A percentile compares a stretch with the other conserved stretches of the same genome.
phyloP scores from a whole-genome alignment of 306 rosid species.

The Vigna reflexopilosa region DNA sequence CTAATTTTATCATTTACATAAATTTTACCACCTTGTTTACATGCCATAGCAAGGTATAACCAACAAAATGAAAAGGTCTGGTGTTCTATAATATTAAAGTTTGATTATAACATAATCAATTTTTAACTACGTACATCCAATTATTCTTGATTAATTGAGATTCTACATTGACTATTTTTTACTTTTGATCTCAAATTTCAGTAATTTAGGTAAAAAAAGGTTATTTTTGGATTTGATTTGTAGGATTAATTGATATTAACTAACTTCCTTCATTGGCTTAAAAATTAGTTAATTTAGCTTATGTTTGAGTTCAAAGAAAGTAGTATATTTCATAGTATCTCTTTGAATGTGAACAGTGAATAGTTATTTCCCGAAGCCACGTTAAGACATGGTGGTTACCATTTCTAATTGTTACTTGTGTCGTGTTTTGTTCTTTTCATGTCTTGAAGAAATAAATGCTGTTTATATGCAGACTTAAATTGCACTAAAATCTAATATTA shows the following conservation, averaged over 20 bases:
- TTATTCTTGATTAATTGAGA: too few relatives aligned
- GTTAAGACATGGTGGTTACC: neutral
- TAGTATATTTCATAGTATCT: neutral
- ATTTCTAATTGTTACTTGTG: neutral
- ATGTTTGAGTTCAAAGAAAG: too few relatives aligned
- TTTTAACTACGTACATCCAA: too few relatives aligned
- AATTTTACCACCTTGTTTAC: neutral
- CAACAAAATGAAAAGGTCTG: neutral
- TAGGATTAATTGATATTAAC: too few relatives aligned
- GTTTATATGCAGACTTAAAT: slow-evolving; percentile 26
- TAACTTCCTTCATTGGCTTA: too few relatives aligned
- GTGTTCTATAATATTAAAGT: neutral
- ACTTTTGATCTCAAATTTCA: too few relatives aligned
- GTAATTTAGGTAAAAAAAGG: too few relatives aligned
- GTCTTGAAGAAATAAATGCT: neutral
- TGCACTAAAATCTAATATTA: neutral
- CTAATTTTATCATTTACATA: neutral
- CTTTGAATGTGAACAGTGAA: neutral
- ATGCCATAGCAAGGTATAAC: too few relatives aligned
- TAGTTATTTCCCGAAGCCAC: neutral
- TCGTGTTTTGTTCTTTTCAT: neutral
- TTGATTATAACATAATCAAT: too few relatives aligned
- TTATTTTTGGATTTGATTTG: too few relatives aligned
- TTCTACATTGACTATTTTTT: too few relatives aligned
- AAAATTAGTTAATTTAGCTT: too few relatives aligned